These are phyloP conservation scores for Neoboletus magnificus DNA, from an alignment of 768 basidiomycete genomes.

Conservation along the genomic window DNA sequence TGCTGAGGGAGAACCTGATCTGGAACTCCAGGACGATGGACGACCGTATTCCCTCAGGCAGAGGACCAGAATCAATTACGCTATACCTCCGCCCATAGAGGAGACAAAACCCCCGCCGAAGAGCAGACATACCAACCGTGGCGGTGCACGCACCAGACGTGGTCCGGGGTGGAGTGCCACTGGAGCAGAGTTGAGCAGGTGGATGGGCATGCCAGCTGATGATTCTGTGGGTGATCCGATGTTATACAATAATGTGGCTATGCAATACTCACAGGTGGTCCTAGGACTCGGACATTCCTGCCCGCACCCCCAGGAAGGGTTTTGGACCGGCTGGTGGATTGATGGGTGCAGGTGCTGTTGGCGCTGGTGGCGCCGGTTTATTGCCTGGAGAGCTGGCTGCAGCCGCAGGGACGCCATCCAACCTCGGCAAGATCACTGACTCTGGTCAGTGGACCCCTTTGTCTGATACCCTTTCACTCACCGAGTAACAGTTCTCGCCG, in stretches of 20 bases:
- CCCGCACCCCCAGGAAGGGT: conserved; percentile 67
- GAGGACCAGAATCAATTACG: conserved; percentile 67
- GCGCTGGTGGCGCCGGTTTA: conserved; percentile 53
- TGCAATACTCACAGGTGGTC: background rate
- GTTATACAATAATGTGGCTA: background rate
- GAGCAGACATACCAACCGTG: conserved; percentile 38
- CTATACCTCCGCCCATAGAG: conserved; percentile 78
- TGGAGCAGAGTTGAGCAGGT: conserved; percentile 72
- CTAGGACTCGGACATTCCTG: conserved; percentile 70
- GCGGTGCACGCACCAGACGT: conserved; percentile 40
- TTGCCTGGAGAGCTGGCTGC: conserved; percentile 58
- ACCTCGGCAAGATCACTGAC: conserved; percentile 81
- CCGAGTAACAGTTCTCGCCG: conserved; percentile 65
- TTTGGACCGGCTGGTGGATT: conserved; percentile 53
- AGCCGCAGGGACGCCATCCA: conserved; percentile 74
- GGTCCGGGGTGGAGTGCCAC: conserved; percentile 75
- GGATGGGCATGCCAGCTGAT: conserved; percentile 71
- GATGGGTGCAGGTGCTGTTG: conserved; percentile 45
- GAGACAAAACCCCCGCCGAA: conserved; percentile 47
- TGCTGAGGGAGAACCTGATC: conserved; percentile 36
- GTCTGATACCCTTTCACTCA: conserved; percentile 14
- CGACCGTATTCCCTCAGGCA: conserved; percentile 59
- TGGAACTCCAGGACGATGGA: conserved; percentile 40
- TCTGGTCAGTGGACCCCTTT: conserved; percentile 45
- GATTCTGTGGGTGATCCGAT: conserved; percentile 53